A percentile compares a stretch with the other conserved stretches of the same genome.
These are phyloP conservation scores for Prunus mongolica DNA, from an alignment of 306 rosid genomes.

Conservation along the genomic window DNA sequence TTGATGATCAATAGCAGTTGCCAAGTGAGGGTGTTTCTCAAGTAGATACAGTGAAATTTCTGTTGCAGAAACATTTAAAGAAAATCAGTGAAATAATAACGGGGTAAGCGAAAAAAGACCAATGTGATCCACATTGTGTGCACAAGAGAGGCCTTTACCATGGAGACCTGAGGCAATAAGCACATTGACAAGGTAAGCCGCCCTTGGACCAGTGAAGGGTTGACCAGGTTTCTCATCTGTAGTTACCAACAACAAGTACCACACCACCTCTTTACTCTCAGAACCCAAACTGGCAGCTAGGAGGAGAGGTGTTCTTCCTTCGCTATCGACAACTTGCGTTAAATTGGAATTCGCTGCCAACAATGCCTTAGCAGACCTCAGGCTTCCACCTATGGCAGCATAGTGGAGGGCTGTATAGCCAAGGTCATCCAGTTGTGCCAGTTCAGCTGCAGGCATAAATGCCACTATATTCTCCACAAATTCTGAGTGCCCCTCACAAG, in stretches of 20 bases:
- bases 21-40: neutral
- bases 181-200: constrained; percentile 10
- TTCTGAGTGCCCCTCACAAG: constrained; percentile 4
- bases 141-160: neutral
- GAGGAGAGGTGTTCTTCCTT: constrained; percentile 42
- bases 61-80: neutral
- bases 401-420: constrained; percentile 8
- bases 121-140: neutral
- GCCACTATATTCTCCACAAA: constrained; percentile 9
- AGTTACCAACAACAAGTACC: constrained; percentile 48
- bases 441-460: neutral
- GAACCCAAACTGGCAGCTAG: constrained; percentile 25
- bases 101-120: neutral
- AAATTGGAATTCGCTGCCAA: constrained; percentile 26
- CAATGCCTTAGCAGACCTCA: constrained; percentile 39
- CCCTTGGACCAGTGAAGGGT: constrained; percentile 41
- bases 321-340: constrained; percentile 21
- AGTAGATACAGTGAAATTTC: neutral
- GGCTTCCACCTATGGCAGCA: constrained; percentile 31
- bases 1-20: constrained; percentile 1
- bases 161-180: constrained; percentile 13
- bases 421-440: neutral
- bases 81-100: neutral
- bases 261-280: constrained; percentile 39
- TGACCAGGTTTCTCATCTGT: constrained; percentile 33